Evolutionary conservation across 1,139 yeast species (phyloP), one percentile per base, ranked within the genome.

Genomic region (Protomyces gravidus): DNA sequence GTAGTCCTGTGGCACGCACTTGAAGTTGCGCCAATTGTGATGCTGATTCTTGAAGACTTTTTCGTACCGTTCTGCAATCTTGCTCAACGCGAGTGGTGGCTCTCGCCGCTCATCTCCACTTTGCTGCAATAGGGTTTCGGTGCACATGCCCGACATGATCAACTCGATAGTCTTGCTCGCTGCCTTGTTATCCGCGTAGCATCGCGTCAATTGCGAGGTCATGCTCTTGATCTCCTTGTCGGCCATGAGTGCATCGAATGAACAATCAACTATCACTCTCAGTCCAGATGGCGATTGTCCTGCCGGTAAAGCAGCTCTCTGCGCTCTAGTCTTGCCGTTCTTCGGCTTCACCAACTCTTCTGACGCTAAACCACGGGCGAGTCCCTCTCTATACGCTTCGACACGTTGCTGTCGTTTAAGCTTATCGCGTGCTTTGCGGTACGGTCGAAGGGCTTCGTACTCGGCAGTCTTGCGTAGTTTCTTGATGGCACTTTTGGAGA

Each of bases 221-320:
- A 90, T 73, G 19, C 96, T 86, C 1, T 80, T 81, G 50, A 86
- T 80, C 68, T 92, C 97, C 61, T 66, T 84, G 42, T 83, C 86
- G 55, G 78, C 81, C 98, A 92, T 92, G 68, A 86, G 72, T 47
- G 87, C 89, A 69, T 92, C 98, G 71, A 92, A 92, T 25, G 80
- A 87, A 73, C 98, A 92, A 72, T 92, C 98, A 65, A 92, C 71
- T 19, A 89, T 74, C 39, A 90, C 78, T 4, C 74, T 74, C n/a
- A 72, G 62, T n/a, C 46, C 66, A 6, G 65, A 65, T 13, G 46
- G 61, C 30, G 36, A 52, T 17, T 60, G 64, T 15, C 50, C 30
- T 19, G 36, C 15, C 4, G 21, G 27, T 6, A 17, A 23, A 15
- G 17, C 19, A 17, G 42, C 19, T 9, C 42, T 19, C 42, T 36